phyloP scores from a whole-genome alignment of 2,329 filamentous ascomycete species.

The Corinectria fuckeliana region DNA sequence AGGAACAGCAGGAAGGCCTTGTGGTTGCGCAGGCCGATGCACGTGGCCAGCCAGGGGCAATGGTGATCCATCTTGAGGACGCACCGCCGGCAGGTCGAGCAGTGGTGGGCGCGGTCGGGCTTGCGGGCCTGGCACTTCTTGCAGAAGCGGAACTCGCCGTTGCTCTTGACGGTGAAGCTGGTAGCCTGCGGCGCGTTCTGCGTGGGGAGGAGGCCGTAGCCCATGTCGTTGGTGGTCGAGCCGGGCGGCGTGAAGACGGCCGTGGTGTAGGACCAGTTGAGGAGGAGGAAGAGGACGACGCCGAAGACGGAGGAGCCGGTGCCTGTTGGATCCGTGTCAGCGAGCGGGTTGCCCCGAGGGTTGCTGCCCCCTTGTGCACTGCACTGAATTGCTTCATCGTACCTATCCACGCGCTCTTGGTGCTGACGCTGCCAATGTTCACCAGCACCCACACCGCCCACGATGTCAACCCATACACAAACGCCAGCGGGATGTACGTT shows the following conservation, averaged over 20 bases:
- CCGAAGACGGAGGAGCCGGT: conserved; percentile 66
- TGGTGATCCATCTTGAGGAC: conserved; percentile 99
- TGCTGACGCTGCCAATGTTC: conserved; percentile 68
- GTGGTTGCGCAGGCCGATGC: conserved; percentile 92
- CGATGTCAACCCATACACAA: conserved; percentile 88
- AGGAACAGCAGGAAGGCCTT: conserved; percentile 95
- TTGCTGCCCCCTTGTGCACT: background rate
- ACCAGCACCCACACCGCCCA: conserved; percentile 93
- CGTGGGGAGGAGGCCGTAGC: conserved; percentile 83
- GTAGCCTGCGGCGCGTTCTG: conserved; percentile 66
- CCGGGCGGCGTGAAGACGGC: conserved; percentile 95
- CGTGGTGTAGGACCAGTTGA: conserved; percentile 88
- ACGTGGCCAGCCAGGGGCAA: conserved; percentile 97
- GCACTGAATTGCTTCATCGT: conserved; percentile 32
- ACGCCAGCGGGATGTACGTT: conserved; percentile 84
- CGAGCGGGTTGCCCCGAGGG: conserved; percentile 1
- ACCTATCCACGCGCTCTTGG: conserved; percentile 65
- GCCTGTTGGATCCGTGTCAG: conserved; percentile 49
- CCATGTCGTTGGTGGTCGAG: conserved; percentile 66
- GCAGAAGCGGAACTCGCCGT: conserved; percentile 87
- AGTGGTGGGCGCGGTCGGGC: conserved; percentile 95
- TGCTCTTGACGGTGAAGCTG: conserved; percentile 90
- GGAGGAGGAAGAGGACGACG: conserved; percentile 74
- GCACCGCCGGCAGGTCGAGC: conserved; percentile 90
- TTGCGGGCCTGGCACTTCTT: conserved; percentile 97